Conservation (phyloP, 192 early-diverging fungal genomes). For the Gonapodya prolifera region DNA sequence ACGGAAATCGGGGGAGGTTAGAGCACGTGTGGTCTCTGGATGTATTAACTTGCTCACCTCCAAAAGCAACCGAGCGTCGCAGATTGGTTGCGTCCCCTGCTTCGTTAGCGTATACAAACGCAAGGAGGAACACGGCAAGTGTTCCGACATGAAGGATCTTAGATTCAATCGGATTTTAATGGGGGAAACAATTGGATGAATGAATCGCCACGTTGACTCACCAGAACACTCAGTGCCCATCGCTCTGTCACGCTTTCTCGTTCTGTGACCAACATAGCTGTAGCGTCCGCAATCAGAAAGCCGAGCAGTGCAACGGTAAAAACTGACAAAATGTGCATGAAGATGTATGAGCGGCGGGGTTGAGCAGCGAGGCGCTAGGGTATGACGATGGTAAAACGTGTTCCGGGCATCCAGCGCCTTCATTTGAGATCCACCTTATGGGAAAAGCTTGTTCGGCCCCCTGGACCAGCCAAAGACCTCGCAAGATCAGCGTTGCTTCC, state of each 20-base stretch:
- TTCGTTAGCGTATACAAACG: background rate
- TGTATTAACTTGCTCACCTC: background rate
- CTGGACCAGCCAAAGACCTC: no score
- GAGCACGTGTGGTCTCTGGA: background rate
- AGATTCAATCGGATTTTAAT: background rate
- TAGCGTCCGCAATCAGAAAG: background rate
- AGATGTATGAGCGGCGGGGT: background rate
- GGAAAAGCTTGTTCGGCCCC: no score
- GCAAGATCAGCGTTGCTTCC: background rate
- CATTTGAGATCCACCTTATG: no score
- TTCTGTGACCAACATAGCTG: background rate
- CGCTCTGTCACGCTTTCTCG: background rate
- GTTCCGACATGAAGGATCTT: background rate
- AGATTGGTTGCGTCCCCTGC: background rate
- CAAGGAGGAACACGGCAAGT: background rate
- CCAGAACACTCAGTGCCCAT: background rate
- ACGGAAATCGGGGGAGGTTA: background rate
- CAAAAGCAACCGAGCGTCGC: background rate
- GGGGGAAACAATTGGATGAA: background rate
- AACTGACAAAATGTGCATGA: conserved; percentile 1
- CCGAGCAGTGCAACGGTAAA: background rate
- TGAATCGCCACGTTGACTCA: background rate
- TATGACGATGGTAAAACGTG: no score
- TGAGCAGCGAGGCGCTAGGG: no score
- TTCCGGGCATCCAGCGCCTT: no score